Conservation (phyloP, 768 basidiomycete species). For the Neoboletus subvelutipes region DNA sequence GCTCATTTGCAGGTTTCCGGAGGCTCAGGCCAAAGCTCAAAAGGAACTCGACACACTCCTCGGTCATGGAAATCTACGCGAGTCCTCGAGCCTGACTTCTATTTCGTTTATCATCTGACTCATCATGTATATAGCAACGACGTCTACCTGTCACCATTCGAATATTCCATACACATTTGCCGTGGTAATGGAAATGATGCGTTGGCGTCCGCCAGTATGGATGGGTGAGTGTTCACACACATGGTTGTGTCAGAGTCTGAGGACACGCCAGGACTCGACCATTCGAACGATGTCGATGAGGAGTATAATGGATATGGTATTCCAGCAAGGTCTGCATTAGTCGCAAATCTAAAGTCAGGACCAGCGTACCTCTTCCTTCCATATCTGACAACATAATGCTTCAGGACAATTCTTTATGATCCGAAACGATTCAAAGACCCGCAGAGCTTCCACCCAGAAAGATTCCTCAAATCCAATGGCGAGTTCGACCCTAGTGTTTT, state of each 20-base stretch:
- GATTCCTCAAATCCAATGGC: conserved; percentile 1
- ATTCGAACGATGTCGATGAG: conserved; percentile 2
- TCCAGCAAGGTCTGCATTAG: conserved; percentile 1
- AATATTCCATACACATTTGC: conserved; percentile 5
- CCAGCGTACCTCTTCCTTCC: background rate
- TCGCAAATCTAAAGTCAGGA: conserved; percentile 4
- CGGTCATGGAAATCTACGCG: conserved; percentile 7
- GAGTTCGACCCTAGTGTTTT: conserved; percentile 2
- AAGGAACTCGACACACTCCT: conserved; percentile 2
- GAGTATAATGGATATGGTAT: conserved; percentile 6
- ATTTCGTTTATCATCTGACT: background rate
- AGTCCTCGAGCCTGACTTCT: background rate
- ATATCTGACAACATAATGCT: background rate
- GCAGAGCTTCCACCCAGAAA: background rate
- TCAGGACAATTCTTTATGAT: conserved; percentile 4
- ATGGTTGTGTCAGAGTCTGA: background rate
- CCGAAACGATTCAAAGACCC: background rate
- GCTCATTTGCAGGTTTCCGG: background rate
- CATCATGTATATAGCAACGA: background rate
- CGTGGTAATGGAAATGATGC: conserved; percentile 5
- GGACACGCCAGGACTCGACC: background rate
- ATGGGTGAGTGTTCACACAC: background rate
- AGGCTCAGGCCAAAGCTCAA: conserved; percentile 2
- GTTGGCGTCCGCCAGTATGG: conserved; percentile 10
- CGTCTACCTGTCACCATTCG: background rate